phyloP scores from a whole-genome alignment of 352 stramenopile genomes.

The Globisporangium spiculum region DNA sequence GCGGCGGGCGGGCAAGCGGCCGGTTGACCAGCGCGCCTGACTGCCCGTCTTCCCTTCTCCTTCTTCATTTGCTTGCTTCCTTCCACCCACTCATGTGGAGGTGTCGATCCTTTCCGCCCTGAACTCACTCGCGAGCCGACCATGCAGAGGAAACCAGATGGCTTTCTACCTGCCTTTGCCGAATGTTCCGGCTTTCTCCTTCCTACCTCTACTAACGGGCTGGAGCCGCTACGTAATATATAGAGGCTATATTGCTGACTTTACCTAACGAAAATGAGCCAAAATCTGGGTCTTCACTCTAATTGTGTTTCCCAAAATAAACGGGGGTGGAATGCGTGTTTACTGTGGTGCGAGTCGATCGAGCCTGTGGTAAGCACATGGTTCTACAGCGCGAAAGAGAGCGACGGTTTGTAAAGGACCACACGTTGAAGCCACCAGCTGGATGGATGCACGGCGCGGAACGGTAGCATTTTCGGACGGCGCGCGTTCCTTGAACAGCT shows the following conservation, averaged over 20 bases:
- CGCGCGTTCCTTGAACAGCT: conserved; percentile 14
- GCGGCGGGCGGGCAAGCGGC: background rate
- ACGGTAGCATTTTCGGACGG: background rate
- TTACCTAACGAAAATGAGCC: background rate
- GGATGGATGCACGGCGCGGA: conserved; percentile 10
- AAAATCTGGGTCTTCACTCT: background rate
- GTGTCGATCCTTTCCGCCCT: conserved; percentile 7
- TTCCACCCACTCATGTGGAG: conserved; percentile 2
- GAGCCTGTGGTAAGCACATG: conserved; percentile 14
- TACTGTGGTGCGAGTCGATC: background rate
- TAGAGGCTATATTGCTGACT: background rate
- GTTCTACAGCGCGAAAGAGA: conserved; percentile 17
- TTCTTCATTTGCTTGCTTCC: background rate
- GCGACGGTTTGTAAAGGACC: conserved; percentile 6
- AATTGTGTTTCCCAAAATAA: background rate
- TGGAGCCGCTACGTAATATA: background rate
- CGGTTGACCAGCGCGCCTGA: background rate
- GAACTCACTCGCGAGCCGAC: conserved; percentile 7
- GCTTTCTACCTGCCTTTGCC: conserved; percentile 17
- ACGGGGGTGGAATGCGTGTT: background rate
- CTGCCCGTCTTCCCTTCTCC: background rate
- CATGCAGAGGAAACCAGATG: conserved; percentile 8
- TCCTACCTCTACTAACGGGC: background rate
- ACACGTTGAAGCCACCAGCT: conserved; percentile 9
- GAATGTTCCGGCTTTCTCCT: conserved; percentile 13